Evolutionary conservation across 495 filamentous ascomycete species (phyloP), one percentile per base, ranked within the genome.

Genomic region (Cercophora newfieldiana): DNA sequence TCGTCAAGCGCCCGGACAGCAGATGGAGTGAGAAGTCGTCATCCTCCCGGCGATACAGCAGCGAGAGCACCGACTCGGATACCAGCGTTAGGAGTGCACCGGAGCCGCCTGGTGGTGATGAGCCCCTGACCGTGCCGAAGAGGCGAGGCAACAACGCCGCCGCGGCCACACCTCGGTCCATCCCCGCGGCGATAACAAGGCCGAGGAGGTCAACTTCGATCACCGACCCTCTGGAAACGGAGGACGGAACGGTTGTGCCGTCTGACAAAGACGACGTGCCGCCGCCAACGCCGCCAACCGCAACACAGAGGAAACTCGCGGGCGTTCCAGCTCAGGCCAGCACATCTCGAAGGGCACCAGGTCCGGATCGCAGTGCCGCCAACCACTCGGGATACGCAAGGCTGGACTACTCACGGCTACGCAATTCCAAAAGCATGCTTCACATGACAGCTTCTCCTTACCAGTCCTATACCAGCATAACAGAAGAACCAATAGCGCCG

Each of bases 101-200:
- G 0, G 71, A 68, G 44, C 47, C 63, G 12, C 69, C 64, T 5
- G 66, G 59, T 14, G 26, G 26, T 10, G 58, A 69, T 21, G 54
- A 29, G 26, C 64, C 70, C 31, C 37, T 78, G 59, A 70, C 59
- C 2, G 57, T 78, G 19, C 66, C 70, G 2, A 78, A 78, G 67
- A 67, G 63, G 68, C 68, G 75, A 33, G 68, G 56, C 14, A 26
- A 33, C 19, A 50, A 26, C 28, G 62, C 19, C 18, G 21, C 47
- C 16, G 31, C 33, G 16, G 1, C 55, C 7, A 37, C 24, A 16
- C 51, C 53, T 1, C 55, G 22, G 18, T 25, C 30, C 6, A 28
- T 24, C n/a, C 30, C 51, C 7, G 29, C 47, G n/a, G 29, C 47
- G 8, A 48, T 44, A 26, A 7, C 29, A 26, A 50, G 60, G 18